These are phyloP conservation scores for Hanseniaspora gamundiae DNA, from an alignment of 1,139 yeast species.

Conservation along the genomic window DNA sequence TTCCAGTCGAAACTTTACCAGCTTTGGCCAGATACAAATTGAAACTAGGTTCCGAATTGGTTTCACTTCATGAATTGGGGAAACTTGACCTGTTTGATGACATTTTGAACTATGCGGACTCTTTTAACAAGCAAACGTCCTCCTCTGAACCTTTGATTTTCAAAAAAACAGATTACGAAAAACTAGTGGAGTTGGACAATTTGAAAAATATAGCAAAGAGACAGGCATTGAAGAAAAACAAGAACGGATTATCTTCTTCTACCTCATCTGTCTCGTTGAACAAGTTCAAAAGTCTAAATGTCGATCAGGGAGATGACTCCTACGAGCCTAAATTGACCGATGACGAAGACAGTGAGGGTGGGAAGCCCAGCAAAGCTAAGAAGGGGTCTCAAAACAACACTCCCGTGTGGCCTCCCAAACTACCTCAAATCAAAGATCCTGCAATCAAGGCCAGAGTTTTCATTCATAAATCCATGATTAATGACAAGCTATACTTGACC, in stretches of 20 bases:
- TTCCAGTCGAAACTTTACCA: slow-evolving; percentile 26
- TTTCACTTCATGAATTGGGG: slow-evolving; percentile 38
- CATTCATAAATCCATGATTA: slow-evolving; percentile 65
- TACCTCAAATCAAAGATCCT: slow-evolving; percentile 57
- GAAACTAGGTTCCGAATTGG: slow-evolving; percentile 46
- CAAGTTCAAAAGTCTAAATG: slow-evolving; percentile 3
- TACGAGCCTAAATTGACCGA: slow-evolving; percentile 9
- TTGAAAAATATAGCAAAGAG: slow-evolving; percentile 6
- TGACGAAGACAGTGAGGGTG: slow-evolving; percentile 9
- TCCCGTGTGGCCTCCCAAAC: slow-evolving; percentile 39
- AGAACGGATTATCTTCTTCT: background rate
- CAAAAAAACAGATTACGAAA: background rate
- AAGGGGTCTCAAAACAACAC: slow-evolving; percentile 10
- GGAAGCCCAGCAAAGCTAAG: slow-evolving; percentile 5
- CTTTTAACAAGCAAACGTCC: background rate
- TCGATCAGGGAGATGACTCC: slow-evolving; percentile 1
- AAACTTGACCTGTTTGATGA: slow-evolving; percentile 33
- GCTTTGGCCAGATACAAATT: slow-evolving; percentile 47
- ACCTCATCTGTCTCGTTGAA: background rate
- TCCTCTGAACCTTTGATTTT: background rate
- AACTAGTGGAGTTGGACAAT: slow-evolving; percentile 4
- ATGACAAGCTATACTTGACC: slow-evolving; percentile 44
- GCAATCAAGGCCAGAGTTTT: slow-evolving; percentile 60
- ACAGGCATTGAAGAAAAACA: background rate
- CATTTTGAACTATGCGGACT: slow-evolving; percentile 13